Percentiles rank a stretch among this genome's conserved stretches.
phyloP scores from a whole-genome alignment of 192 early-diverging fungal genomes.

The Coemansia sp. region DNA sequence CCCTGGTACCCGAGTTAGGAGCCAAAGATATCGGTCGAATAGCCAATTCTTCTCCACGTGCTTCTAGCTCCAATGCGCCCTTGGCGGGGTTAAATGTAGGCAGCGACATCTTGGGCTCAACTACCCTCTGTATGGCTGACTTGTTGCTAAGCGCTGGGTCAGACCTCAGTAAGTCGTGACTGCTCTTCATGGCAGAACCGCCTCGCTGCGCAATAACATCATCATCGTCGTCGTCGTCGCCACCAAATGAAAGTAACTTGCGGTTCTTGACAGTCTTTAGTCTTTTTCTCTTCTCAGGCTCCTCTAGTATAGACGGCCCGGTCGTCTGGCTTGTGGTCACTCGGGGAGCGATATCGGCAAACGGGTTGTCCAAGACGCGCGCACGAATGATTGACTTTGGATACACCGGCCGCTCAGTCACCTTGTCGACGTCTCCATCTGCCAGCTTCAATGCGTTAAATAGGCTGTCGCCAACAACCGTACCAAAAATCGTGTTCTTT shows the following conservation, averaged over 20 bases:
- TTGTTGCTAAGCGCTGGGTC: slow-evolving; percentile 36
- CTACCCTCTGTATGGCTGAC: background rate
- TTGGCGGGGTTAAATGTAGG: background rate
- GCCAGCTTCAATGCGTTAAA: slow-evolving; percentile 90
- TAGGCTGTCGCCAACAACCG: slow-evolving; percentile 86
- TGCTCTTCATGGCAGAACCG: slow-evolving; percentile 66
- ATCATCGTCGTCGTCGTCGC: slow-evolving; percentile 69
- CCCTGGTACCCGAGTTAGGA: background rate
- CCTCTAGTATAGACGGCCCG: background rate
- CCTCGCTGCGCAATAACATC: background rate
- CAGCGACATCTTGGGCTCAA: background rate
- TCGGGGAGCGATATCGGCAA: slow-evolving; percentile 87
- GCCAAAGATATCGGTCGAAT: slow-evolving; percentile 2
- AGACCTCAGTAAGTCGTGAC: slow-evolving; percentile 66
- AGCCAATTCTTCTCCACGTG: background rate
- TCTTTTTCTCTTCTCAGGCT: slow-evolving; percentile 20
- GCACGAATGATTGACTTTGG: slow-evolving; percentile 67
- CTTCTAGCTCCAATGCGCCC: background rate
- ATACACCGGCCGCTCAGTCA: slow-evolving; percentile 75
- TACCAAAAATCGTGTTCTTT: slow-evolving; percentile 93
- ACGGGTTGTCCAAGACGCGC: slow-evolving; percentile 83
- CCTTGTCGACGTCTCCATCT: slow-evolving; percentile 74
- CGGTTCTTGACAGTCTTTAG: slow-evolving; percentile 46
- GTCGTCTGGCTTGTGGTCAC: slow-evolving; percentile 42
- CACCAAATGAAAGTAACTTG: slow-evolving; percentile 85